Evolutionary conservation across 805 yeast species (phyloP), one percentile per base, ranked within the genome.

Genomic region (Millerozyma acaciae): DNA sequence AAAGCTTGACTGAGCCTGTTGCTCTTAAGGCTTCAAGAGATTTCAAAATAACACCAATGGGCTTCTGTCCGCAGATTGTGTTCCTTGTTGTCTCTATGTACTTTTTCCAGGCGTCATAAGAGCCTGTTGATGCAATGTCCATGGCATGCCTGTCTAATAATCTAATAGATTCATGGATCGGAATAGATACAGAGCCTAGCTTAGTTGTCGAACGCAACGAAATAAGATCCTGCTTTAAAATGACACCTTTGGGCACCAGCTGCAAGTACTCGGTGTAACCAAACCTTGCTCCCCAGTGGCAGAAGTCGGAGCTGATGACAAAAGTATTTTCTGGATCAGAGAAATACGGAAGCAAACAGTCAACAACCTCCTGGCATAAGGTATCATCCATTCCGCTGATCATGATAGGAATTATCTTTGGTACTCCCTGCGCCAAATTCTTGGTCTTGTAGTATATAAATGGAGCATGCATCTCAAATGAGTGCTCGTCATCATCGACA

Each of bases 391-490:
- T 62, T 9, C 76, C 77, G 15, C 95, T 80, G 4, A 93, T 71
- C 73, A 90, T 66, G 28, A 93, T 74, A 0, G 98, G 98, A 2
- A 93, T 69, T 6, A 90, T 73, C 21, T 55, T 9, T 66, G 80
- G 40, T 32, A 42, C n/a, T 44, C 66, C 41, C 37, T 57, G 45
- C 6, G 52, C 47, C 4, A 50, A 42, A 3, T 50, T 45, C 15
- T 61, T 45, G 7, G 80, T 66, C 34, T 70, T 60, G 38, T 75
- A 69, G 45, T 74, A 69, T 6, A 85, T 60, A 39, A 75, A 80
- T 0, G 97, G 96, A 51, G 82, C 72, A 57, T 93, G 97, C 96
- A 93, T 85, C 50, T 93, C 98, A 48, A 93, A 76, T 32, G 93
- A 81, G 55, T 93, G 98, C 54, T 93, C 98, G 12, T 81, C 83